Evolutionary conservation across 495 filamentous ascomycete genomes (phyloP).

Genomic region (Penicillium angulare): DNA sequence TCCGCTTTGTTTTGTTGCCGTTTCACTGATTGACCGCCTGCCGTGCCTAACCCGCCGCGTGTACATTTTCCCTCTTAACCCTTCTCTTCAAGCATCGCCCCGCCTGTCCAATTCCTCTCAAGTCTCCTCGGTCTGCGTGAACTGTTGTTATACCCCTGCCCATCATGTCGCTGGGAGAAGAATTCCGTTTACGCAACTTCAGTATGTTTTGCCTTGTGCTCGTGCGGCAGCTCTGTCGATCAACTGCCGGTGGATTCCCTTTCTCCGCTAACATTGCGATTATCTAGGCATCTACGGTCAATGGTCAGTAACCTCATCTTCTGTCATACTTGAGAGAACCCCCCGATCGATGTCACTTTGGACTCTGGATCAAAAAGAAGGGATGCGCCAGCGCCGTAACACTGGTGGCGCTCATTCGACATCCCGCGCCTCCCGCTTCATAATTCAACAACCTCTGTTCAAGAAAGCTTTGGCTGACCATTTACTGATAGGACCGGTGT

Average conservation of each 20-base stretch:
- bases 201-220: conserved; percentile 59
- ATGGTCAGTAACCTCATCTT: conserved; percentile 67
- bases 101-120: conserved; percentile 7
- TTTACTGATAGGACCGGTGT: conserved; percentile 76
- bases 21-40: conserved; percentile 28
- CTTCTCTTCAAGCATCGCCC: conserved; percentile 4
- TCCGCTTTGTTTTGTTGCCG: conserved; percentile 28
- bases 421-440: background rate
- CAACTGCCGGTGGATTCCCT: conserved; percentile 8
- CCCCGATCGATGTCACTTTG: background rate
- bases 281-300: conserved; percentile 93
- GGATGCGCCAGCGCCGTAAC: background rate
- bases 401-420: background rate
- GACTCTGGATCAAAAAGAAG: background rate
- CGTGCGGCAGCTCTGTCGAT: conserved; percentile 20
- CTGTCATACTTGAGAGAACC: background rate
- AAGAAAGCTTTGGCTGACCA: conserved; percentile 9
- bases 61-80: conserved; percentile 18
- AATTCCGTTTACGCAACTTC: conserved; percentile 96
- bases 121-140: conserved; percentile 7
- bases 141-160: conserved; percentile 2
- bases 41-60: conserved; percentile 22
- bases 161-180: conserved; percentile 57
- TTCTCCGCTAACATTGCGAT: conserved; percentile 30
- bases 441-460: background rate